Percentiles rank a stretch among this genome's conserved stretches.
Evolutionary conservation across 2,329 filamentous ascomycete species (phyloP).

Genomic region (Tympanopsis confertula): DNA sequence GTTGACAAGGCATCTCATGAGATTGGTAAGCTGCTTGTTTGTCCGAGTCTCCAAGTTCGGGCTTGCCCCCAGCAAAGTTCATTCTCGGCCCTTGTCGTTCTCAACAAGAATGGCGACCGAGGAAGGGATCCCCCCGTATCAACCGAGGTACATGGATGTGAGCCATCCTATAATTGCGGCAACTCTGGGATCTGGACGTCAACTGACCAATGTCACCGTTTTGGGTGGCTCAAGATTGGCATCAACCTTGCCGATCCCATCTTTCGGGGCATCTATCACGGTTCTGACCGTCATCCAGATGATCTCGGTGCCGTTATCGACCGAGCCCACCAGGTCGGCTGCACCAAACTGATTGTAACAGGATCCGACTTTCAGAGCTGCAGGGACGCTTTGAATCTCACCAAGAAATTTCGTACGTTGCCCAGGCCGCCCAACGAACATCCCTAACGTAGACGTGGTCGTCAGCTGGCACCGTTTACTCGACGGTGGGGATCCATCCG

Average conservation of each 20-base stretch:
- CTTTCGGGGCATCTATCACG: slow-evolving; percentile 75
- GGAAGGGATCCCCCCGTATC: slow-evolving; percentile 23
- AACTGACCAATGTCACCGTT: not conserved
- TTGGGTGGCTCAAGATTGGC: slow-evolving; percentile 46
- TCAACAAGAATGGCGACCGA: no score
- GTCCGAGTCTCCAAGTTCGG: no score
- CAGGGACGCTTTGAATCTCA: slow-evolving; percentile 60
- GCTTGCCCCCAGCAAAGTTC: no score
- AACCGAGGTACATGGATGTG: slow-evolving; percentile 52
- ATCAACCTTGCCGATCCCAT: slow-evolving; percentile 94
- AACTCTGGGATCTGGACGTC: not conserved
- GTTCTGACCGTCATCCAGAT: slow-evolving; percentile 61
- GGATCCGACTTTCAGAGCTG: slow-evolving; percentile 78
- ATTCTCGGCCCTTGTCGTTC: no score
- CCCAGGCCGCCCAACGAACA: slow-evolving; percentile 1
- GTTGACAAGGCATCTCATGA: no score
- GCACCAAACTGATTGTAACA: slow-evolving; percentile 82
- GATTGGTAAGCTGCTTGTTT: no score
- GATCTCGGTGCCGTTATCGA: slow-evolving; percentile 69
- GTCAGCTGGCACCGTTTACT: slow-evolving; percentile 74
- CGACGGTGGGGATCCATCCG: slow-evolving; percentile 87
- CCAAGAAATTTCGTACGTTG: slow-evolving; percentile 59
- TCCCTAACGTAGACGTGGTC: not conserved
- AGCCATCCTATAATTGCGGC: slow-evolving; percentile 9
- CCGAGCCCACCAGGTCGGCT: slow-evolving; percentile 67